These are phyloP conservation scores for Auricularia cornea DNA, from an alignment of 768 basidiomycete genomes.

Conservation along the genomic window DNA sequence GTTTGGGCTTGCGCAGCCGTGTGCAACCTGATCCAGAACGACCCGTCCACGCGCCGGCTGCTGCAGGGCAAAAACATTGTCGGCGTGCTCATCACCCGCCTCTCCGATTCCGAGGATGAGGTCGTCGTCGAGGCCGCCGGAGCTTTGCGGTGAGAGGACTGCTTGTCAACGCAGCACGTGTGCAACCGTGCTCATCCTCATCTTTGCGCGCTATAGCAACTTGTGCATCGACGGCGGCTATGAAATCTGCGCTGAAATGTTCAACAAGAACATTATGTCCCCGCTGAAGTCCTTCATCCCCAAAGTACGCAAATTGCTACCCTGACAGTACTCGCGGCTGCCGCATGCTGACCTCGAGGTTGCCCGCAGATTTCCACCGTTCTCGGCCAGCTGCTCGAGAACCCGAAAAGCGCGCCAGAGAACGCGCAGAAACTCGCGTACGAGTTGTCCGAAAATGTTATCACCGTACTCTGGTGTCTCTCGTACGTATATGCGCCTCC, in stretches of 20 bases:
- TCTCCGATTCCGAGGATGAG: constrained; percentile 85
- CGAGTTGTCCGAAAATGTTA: constrained; percentile 85
- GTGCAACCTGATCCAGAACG: constrained; percentile 92
- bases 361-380: constrained; percentile 68
- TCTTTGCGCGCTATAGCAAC: constrained; percentile 52
- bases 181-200: not conserved
- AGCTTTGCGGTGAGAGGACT: constrained; percentile 59
- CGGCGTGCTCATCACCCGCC: constrained; percentile 73
- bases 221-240: constrained; percentile 92
- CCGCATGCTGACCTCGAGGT: not conserved
- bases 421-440: constrained; percentile 69
- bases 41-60: constrained; percentile 82
- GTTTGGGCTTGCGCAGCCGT: constrained; percentile 96
- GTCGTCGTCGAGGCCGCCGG: constrained; percentile 86
- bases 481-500: constrained; percentile 51
- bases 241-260: constrained; percentile 95
- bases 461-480: constrained; percentile 89
- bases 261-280: constrained; percentile 85
- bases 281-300: constrained; percentile 69
- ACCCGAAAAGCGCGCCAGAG: constrained; percentile 56
- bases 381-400: constrained; percentile 56
- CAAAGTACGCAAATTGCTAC: constrained; percentile 41
- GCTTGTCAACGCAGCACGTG: not conserved
- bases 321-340: not conserved
- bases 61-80: constrained; percentile 89